These are phyloP conservation scores for Dothideomycetes sp. DNA, from an alignment of 2,329 filamentous ascomycete genomes.

Conservation along the genomic window DNA sequence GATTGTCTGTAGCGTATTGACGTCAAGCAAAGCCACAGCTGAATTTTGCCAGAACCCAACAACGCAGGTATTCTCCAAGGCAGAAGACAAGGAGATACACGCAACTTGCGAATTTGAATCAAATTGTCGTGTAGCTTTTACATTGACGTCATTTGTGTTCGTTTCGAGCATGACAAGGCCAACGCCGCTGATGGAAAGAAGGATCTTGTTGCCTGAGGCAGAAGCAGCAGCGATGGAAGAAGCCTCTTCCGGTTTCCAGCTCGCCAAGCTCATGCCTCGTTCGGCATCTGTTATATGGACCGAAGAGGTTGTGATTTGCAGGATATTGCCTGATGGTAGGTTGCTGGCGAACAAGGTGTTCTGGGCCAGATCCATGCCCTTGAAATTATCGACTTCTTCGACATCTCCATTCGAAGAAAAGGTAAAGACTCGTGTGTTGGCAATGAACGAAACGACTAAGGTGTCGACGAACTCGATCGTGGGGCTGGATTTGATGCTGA, in stretches of 20 bases:
- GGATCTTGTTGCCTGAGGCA: conserved; percentile 57
- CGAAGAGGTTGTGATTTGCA: conserved; percentile 65
- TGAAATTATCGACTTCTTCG: conserved; percentile 73
- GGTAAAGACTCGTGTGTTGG: conserved; percentile 72
- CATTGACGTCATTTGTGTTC: conserved; percentile 44
- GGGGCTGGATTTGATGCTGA: conserved; percentile 53
- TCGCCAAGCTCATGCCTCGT: conserved; percentile 41
- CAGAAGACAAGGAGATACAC: conserved; percentile 65
- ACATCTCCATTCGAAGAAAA: conserved; percentile 69
- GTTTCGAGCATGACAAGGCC: conserved; percentile 61
- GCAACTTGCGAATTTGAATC: conserved; percentile 67
- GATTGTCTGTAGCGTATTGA: conserved; percentile 57
- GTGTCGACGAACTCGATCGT: conserved; percentile 51
- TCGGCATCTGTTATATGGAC: conserved; percentile 56
- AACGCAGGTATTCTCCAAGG: conserved; percentile 58
- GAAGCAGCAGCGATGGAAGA: conserved; percentile 67
- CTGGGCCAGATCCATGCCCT: conserved; percentile 58
- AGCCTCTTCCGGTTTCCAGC: conserved; percentile 47
- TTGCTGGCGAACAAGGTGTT: conserved; percentile 65
- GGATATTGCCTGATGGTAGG: conserved; percentile 48
- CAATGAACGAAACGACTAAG: conserved; percentile 69
- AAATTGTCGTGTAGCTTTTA: conserved; percentile 52
- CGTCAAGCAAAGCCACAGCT: conserved; percentile 62
- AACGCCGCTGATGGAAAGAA: conserved; percentile 70
- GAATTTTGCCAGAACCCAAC: conserved; percentile 85